Evolutionary conservation across 2,329 filamentous ascomycete genomes (phyloP).

Genomic region (Lachnellula suecica): DNA sequence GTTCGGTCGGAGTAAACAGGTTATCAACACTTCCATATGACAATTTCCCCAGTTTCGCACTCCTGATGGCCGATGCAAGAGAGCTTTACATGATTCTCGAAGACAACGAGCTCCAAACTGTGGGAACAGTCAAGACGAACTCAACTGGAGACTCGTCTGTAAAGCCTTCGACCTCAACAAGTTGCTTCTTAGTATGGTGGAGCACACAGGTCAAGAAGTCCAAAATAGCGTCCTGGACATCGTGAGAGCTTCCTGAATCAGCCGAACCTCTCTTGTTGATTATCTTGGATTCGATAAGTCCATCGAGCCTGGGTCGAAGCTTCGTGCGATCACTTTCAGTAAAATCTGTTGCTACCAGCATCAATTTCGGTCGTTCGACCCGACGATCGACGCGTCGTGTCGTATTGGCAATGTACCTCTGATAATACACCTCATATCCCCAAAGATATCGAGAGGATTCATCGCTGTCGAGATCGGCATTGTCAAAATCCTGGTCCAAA

Average conservation of each 20-base stretch:
- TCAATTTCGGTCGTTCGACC: constrained; percentile 3
- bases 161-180: constrained; percentile 6
- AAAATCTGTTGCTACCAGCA: constrained; percentile 2
- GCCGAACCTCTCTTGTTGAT: no score
- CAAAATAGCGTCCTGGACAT: constrained; percentile 16
- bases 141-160: constrained; percentile 6
- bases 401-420: constrained; percentile 1
- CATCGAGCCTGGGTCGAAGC: constrained; percentile 1
- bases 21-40: constrained; percentile 22
- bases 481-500: background rate
- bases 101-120: constrained; percentile 8
- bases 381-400: constrained; percentile 3
- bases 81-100: constrained; percentile 13
- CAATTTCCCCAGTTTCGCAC: constrained; percentile 11
- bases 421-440: constrained; percentile 10
- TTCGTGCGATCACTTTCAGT: constrained; percentile 2
- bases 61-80: constrained; percentile 7
- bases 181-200: constrained; percentile 14
- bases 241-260: no score
- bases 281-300: background rate
- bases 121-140: constrained; percentile 17
- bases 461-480: background rate
- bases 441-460: constrained; percentile 2
- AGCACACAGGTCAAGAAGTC: constrained; percentile 17
- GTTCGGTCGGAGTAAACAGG: constrained; percentile 31